Percentiles rank a stretch among this genome's conserved stretches.
These are phyloP conservation scores for Anthracocystis setariae DNA, from an alignment of 1,284 basidiomycete species.

Conservation along the genomic window DNA sequence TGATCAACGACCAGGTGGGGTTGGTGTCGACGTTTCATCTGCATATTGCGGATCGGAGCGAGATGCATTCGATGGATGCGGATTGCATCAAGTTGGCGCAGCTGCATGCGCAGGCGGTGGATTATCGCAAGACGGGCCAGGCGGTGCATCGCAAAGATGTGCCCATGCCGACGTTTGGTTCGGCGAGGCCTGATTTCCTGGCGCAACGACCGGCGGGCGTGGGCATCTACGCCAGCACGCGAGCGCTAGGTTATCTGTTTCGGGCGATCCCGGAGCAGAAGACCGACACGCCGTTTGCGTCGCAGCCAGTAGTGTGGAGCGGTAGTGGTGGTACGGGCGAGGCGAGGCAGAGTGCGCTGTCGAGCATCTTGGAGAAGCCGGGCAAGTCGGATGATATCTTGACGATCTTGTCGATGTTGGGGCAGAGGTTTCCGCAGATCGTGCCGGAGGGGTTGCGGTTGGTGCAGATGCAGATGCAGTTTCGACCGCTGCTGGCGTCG, in stretches of 20 bases:
- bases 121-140: conserved; percentile 52
- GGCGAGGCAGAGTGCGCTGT: conserved; percentile 13
- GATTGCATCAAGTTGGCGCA: conserved; percentile 75
- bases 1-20: conserved; percentile 73
- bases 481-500: conserved; percentile 19
- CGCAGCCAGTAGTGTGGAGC: conserved; percentile 7
- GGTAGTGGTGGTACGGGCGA: no score
- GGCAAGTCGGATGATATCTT: conserved; percentile 18
- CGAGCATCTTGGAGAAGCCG: conserved; percentile 18
- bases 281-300: conserved; percentile 30
- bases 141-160: conserved; percentile 32
- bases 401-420: conserved; percentile 15
- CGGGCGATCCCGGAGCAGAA: conserved; percentile 25
- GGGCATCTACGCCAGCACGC: conserved; percentile 18
- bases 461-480: conserved; percentile 20
- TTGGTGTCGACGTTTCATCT: conserved; percentile 74
- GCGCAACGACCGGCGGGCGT: conserved; percentile 20
- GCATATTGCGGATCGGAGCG: conserved; percentile 76
- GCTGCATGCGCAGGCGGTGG: conserved; percentile 76
- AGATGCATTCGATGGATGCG: conserved; percentile 72
- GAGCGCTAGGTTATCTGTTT: conserved; percentile 28
- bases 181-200: conserved; percentile 21
- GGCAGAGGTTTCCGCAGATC: conserved; percentile 15
- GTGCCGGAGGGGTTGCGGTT: conserved; percentile 13
- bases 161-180: conserved; percentile 19